Conservation (phyloP, 257 asterid species). For the Salvia splendens region DNA sequence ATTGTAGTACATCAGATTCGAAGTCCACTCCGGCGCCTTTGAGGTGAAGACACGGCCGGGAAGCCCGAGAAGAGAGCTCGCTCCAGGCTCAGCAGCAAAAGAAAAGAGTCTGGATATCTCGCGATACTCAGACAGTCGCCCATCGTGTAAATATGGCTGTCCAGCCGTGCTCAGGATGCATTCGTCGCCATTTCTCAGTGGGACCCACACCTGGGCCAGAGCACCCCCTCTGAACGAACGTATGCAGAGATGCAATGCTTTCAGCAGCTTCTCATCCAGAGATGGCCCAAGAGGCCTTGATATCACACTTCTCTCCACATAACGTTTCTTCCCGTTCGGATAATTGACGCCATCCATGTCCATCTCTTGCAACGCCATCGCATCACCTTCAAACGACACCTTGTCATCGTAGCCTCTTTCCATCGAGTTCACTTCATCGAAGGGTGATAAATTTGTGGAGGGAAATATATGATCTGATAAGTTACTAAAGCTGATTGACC, state of each 20-base stretch:
- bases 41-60: constrained; percentile 86
- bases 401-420: constrained; percentile 26
- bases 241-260: constrained; percentile 53
- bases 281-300: constrained; percentile 44
- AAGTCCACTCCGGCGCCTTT: constrained; percentile 82
- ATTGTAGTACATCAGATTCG: constrained; percentile 59
- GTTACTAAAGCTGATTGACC: constrained; percentile 46
- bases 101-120: constrained; percentile 64
- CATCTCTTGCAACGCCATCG: constrained; percentile 31
- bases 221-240: constrained; percentile 54
- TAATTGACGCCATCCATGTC: constrained; percentile 31
- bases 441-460: constrained; percentile 31
- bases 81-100: constrained; percentile 49
- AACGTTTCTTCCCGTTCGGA: constrained; percentile 12
- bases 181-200: constrained; percentile 50
- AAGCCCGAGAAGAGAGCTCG: constrained; percentile 56
- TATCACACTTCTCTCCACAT: constrained; percentile 31
- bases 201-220: constrained; percentile 78
- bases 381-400: constrained; percentile 18
- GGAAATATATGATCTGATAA: constrained; percentile 46
- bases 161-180: constrained; percentile 60
- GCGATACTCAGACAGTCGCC: constrained; percentile 64
- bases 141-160: constrained; percentile 65
- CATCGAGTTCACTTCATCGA: constrained; percentile 36
- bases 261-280: constrained; percentile 58